phyloP scores from a whole-genome alignment of 805 yeast species.

The Teunomyces gatunensis region DNA sequence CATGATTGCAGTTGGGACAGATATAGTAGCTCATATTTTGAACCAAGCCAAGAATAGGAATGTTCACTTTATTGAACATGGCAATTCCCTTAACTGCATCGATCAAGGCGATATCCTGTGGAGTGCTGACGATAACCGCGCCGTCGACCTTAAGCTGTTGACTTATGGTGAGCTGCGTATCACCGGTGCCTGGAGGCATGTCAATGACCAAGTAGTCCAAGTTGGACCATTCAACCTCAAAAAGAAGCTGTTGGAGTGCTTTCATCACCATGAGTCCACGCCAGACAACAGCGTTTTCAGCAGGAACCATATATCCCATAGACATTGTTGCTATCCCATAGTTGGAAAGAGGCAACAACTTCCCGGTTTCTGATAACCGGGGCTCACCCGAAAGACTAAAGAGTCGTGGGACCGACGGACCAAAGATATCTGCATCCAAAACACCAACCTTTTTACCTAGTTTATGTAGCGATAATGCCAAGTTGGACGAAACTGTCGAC shows the following conservation, averaged over 20 bases:
- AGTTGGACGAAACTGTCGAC: conserved; percentile 68
- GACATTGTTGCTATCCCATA: conserved; percentile 84
- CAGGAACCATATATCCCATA: conserved; percentile 75
- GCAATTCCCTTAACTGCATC: conserved; percentile 80
- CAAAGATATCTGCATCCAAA: conserved; percentile 79
- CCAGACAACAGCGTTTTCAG: conserved; percentile 76
- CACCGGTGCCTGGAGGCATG: conserved; percentile 93
- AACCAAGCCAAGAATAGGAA: conserved; percentile 74
- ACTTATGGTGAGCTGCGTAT: conserved; percentile 77
- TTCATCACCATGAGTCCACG: conserved; percentile 85
- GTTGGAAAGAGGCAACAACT: conserved; percentile 63
- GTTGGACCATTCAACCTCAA: conserved; percentile 73
- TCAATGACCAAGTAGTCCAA: conserved; percentile 73
- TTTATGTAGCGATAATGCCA: conserved; percentile 59
- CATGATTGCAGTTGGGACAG: conserved; percentile 75
- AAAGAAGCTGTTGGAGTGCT: conserved; percentile 78
- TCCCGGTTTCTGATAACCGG: conserved; percentile 48
- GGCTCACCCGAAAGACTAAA: conserved; percentile 73
- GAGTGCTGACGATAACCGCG: conserved; percentile 79
- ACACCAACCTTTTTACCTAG: conserved; percentile 61
- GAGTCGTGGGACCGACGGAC: conserved; percentile 78
- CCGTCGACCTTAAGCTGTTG: conserved; percentile 77
- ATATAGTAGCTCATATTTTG: conserved; percentile 78
- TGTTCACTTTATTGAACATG: conserved; percentile 69
- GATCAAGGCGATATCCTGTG: conserved; percentile 78